Percentiles rank a stretch among this genome's conserved stretches.
These are phyloP conservation scores for Alloascoidea hylecoeti DNA, from an alignment of 805 yeast species.

Conservation along the genomic window DNA sequence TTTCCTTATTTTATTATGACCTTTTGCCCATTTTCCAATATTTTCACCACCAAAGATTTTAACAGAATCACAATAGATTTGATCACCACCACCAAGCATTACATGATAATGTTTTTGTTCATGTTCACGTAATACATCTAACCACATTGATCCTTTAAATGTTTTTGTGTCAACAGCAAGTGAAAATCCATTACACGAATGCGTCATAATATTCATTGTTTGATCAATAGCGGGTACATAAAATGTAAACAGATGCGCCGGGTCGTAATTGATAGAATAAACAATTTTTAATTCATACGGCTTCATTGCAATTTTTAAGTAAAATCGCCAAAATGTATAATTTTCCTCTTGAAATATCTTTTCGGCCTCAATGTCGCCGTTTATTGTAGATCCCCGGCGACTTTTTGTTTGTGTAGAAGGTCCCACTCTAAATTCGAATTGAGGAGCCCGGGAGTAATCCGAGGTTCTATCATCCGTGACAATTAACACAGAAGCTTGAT, in stretches of 20 bases:
- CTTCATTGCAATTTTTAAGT: conserved; percentile 32
- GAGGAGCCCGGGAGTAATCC: conserved; percentile 13
- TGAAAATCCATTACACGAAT: conserved; percentile 88
- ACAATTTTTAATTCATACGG: conserved; percentile 44
- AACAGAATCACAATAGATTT: conserved; percentile 77
- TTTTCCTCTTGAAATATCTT: conserved; percentile 29
- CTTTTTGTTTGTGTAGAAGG: conserved; percentile 11
- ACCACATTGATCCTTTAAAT: conserved; percentile 75
- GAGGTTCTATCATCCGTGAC: conserved; percentile 33
- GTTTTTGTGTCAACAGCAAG: conserved; percentile 47
- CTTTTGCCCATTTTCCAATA: conserved; percentile 43
- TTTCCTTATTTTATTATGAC: conserved; percentile 33
- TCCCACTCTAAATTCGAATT: conserved; percentile 22
- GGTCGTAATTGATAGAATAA: conserved; percentile 39
- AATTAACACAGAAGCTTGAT: conserved; percentile 56
- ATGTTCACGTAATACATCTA: conserved; percentile 66
- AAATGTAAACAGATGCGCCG: conserved; percentile 39
- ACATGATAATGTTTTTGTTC: conserved; percentile 58
- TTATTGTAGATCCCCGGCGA: conserved; percentile 5
- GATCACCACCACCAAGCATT: conserved; percentile 97
- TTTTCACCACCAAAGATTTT: conserved; percentile 33
- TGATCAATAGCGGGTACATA: conserved; percentile 48
- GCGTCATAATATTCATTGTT: conserved; percentile 72
- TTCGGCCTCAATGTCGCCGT: conserved; percentile 33
- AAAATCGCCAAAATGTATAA: conserved; percentile 52